A percentile compares a stretch with the other conserved stretches of the same genome.
Conservation (phyloP, 1,284 basidiomycete species). For the Moesziomyces globuligerus region DNA sequence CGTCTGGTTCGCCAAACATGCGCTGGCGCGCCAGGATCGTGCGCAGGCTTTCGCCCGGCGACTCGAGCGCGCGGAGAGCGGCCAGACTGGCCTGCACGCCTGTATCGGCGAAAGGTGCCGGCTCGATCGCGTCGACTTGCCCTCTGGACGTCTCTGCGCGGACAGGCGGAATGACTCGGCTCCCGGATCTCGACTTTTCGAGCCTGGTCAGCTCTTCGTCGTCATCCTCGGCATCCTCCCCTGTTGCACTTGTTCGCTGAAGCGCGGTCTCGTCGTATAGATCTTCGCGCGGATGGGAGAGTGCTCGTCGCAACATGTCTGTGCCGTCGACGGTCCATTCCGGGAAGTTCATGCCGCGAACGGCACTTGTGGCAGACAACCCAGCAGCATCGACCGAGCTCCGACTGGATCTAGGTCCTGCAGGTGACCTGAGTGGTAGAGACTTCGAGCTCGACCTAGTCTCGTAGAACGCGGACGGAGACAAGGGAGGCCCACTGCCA, state of each 20-base stretch:
- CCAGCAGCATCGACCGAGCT: slow-evolving; percentile 16
- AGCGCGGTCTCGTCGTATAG: neutral
- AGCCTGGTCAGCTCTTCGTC: slow-evolving; percentile 17
- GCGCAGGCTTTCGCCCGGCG: slow-evolving; percentile 25
- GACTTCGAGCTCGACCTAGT: neutral
- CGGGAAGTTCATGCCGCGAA: slow-evolving; percentile 2
- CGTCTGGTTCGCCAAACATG: slow-evolving; percentile 31
- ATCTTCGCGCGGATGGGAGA: slow-evolving; percentile 6
- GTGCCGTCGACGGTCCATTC: neutral
- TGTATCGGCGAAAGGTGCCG: slow-evolving; percentile 34
- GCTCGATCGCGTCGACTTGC: neutral
- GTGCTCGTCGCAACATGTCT: slow-evolving; percentile 2
- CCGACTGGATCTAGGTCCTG: slow-evolving; percentile 16
- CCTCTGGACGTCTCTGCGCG: neutral
- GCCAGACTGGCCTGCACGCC: slow-evolving; percentile 45
- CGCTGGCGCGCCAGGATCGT: slow-evolving; percentile 38
- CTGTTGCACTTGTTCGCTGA: neutral
- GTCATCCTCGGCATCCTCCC: neutral
- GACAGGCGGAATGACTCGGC: neutral
- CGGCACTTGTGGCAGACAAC: slow-evolving; percentile 9
- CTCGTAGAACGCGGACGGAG: slow-evolving; percentile 21
- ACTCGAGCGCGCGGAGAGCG: slow-evolving; percentile 37
- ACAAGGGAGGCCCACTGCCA: slow-evolving; percentile 9
- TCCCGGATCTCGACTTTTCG: slow-evolving; percentile 15
- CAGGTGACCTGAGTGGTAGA: neutral